phyloP scores from a whole-genome alignment of 2,329 filamentous ascomycete species.

The Venturiaceae sp. region DNA sequence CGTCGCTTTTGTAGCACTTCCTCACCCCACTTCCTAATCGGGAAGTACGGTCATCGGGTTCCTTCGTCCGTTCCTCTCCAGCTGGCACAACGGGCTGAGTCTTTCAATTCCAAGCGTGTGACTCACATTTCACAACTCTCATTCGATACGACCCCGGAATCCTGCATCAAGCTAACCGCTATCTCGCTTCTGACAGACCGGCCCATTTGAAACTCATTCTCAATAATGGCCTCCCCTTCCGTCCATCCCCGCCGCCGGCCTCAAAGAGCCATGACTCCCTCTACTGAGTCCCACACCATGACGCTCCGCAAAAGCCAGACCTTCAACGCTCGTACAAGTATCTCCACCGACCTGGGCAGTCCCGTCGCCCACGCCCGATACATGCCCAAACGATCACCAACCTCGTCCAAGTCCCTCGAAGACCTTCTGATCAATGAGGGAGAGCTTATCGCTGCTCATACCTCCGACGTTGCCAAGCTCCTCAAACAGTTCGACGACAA shows the following conservation, averaged over 20 bases:
- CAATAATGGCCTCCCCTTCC: constrained; percentile 6
- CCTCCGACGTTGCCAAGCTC: constrained; percentile 33
- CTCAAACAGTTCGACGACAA: constrained; percentile 36
- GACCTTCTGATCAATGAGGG: constrained; percentile 31
- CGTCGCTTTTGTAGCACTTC: not conserved
- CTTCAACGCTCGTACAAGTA: constrained; percentile 33
- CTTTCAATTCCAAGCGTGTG: not conserved
- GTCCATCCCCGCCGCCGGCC: constrained; percentile 7
- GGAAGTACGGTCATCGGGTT: not conserved
- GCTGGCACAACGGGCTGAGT: not conserved
- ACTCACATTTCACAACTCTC: not conserved
- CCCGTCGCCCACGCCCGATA: constrained; percentile 25
- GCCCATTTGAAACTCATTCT: constrained; percentile 1
- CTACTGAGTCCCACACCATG: constrained; percentile 2
- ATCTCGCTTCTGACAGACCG: constrained; percentile 2
- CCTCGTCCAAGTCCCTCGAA: constrained; percentile 37
- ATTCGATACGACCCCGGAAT: not conserved
- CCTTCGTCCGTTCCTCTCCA: not conserved
- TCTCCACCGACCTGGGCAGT: constrained; percentile 28
- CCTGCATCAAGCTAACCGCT: constrained; percentile 7
- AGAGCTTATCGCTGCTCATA: constrained; percentile 20
- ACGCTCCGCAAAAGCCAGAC: constrained; percentile 37
- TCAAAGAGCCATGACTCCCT: constrained; percentile 4
- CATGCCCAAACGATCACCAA: constrained; percentile 38
- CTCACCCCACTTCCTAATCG: constrained; percentile 1